Evolutionary conservation across 1,284 basidiomycete species (phyloP), one percentile per base, ranked within the genome.

Genomic region (Omphalotus olearius): DNA sequence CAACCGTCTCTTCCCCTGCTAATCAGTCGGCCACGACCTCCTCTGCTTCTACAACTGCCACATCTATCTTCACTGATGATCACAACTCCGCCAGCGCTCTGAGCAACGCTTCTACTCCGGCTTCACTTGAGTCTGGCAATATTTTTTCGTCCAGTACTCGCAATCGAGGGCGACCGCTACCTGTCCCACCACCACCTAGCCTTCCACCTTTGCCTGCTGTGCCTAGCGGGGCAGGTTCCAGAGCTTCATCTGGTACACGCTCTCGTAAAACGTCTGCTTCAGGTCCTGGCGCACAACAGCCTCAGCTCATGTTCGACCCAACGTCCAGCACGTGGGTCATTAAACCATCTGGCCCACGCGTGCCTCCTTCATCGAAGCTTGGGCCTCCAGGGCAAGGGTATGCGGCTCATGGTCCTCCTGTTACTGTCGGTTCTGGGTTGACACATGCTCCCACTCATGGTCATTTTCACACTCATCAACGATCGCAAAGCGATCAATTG

Each of bases 31-130:
- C 36, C 7, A 52, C 39, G 20, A 26, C 35, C 10, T 47, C 51
- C 17, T 42, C 51, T 4, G 45, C 26, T 9, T 42, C 45, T 20
- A 47, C 45, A 23, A 40, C 40, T n/a, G 28, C 51, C 10, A 33
- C 28, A 13, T 35, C 39, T 46, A 13, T 46, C 18, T 52, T 52
- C 28, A 14, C 51, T 36, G 51, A 52, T 9, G 51, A 52, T 14
- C 37, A 35, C 36, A 36, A 37, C 36, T 25, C 48, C 13, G 35
- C 45, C 3, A 26, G 33, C 37, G 37, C 30, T 30, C 25, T 30
- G 17, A 45, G 43, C n/a, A 35, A 39, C 16, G 45, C 43, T 16
- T 52, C 51, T n/a, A 52, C 51, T 26, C 51, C 51, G 43, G 51
- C 51, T 43, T 43, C 51, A 17, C 45, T 39, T 26, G 44, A 52